phyloP scores from a whole-genome alignment of 2,329 filamentous ascomycete genomes.

The Coniochaeta sp. region DNA sequence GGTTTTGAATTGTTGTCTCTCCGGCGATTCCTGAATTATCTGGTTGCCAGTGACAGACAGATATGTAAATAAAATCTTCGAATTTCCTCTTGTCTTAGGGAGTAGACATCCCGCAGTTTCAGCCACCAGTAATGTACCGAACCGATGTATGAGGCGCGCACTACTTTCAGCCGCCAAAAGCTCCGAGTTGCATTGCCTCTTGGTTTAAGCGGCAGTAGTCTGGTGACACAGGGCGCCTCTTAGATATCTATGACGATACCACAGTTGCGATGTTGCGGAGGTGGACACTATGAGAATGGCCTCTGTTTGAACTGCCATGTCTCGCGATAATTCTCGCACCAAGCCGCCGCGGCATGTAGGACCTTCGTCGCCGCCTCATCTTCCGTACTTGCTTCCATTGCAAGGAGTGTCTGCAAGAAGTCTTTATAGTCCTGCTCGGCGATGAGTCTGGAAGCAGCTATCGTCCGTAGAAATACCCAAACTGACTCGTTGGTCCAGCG shows the following conservation, averaged over 20 bases:
- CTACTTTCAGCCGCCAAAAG: neutral
- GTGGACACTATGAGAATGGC: too few relatives aligned
- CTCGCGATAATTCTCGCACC: conserved; percentile 7
- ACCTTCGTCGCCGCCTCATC: conserved; percentile 8
- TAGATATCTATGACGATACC: neutral
- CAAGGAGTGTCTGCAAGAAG: conserved; percentile 3
- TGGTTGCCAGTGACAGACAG: neutral
- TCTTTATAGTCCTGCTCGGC: conserved; percentile 11
- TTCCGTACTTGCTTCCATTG: neutral
- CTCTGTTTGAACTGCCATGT: too few relatives aligned
- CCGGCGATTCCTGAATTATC: neutral
- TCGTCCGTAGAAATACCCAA: conserved; percentile 56
- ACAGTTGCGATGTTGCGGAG: conserved; percentile 1
- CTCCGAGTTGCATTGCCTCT: neutral
- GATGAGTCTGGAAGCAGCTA: conserved; percentile 27
- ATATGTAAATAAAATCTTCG: neutral
- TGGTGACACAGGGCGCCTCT: neutral
- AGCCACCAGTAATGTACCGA: neutral
- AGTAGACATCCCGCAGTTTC: neutral
- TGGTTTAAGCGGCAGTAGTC: neutral
- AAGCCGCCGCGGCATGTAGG: conserved; percentile 12
- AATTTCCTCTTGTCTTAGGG: neutral
- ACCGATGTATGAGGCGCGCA: too few relatives aligned
- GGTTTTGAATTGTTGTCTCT: neutral
- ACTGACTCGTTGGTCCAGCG: conserved; percentile 57